Evolutionary conservation across 1,139 yeast species (phyloP), one percentile per base, ranked within the genome.

Genomic region (Yamadazyma kanchanaburiensis): DNA sequence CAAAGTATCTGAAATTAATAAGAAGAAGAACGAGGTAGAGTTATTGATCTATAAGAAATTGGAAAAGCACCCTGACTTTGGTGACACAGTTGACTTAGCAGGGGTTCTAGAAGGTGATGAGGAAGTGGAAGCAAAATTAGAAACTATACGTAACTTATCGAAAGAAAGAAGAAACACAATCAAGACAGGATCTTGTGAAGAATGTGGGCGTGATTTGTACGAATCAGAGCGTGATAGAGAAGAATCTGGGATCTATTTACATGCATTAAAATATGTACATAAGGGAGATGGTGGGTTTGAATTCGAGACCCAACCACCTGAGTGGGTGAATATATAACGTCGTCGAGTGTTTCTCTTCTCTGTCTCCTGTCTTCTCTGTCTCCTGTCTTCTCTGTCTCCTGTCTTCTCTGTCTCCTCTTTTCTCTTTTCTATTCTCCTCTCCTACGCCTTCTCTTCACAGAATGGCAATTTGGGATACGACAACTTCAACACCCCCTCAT

Each of bases 401-500:
- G n/a, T n/a, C n/a, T n/a, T n/a, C n/a, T n/a, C n/a, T n/a, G n/a
- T n/a, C n/a, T n/a, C n/a, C n/a, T n/a, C n/a, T n/a, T n/a, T n/a
- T n/a, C n/a, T n/a, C n/a, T n/a, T n/a, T n/a, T n/a, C n/a, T n/a
- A n/a, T n/a, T n/a, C n/a, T n/a, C n/a, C n/a, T n/a, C n/a, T n/a
- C n/a, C n/a, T n/a, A n/a, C n/a, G n/a, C n/a, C n/a, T n/a, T n/a
- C n/a, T n/a, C n/a, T n/a, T n/a, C n/a, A 23, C 34, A 44, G 31
- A 48, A 57, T 5, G 63, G 63, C 12, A 51, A 36, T 29, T 53
- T 55, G 4, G 56, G 51, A 24, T 27, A 39, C 20, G 38, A 41
- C 18, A 88, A 85, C 4, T 88, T 87, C 12, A 78, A 80, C 29
- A 65, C 62, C 20, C 64, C 60, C 40, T 81, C 83, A 28, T 78